Conservation (phyloP, 176 grass and related monocot genomes). For the Triticum monococcum region DNA sequence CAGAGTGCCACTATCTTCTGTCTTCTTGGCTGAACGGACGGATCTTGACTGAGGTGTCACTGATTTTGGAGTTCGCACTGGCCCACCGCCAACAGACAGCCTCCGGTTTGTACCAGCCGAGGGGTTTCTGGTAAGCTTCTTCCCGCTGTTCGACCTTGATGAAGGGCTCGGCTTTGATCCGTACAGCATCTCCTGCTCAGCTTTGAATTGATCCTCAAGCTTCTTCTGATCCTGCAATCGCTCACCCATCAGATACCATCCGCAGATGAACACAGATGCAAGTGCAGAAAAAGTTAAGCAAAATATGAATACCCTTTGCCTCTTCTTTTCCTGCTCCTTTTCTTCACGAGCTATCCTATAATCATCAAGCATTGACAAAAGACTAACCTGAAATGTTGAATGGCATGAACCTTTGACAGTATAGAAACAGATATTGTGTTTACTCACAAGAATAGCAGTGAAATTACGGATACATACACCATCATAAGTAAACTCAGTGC, state of each 20-base stretch:
- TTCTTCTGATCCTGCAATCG: conserved; percentile 72
- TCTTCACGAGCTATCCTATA: conserved; percentile 64
- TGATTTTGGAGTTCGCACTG: conserved; percentile 41
- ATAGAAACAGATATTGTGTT: neutral
- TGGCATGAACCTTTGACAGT: neutral
- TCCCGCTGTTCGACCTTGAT: conserved; percentile 53
- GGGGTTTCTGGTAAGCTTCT: conserved; percentile 41
- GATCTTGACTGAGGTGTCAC: conserved; percentile 39
- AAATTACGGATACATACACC: conserved; percentile 39
- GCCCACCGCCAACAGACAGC: conserved; percentile 44
- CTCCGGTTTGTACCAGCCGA: conserved; percentile 33
- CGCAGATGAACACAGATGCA: neutral
- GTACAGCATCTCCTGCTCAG: conserved; percentile 66
- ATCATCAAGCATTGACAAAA: conserved; percentile 71
- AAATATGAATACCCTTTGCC: conserved; percentile 52
- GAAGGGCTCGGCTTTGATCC: conserved; percentile 81
- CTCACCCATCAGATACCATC: neutral
- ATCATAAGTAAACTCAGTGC: conserved; percentile 58
- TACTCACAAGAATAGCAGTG: neutral
- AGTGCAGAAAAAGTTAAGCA: neutral
- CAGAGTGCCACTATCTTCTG: conserved; percentile 32
- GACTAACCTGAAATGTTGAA: conserved; percentile 46
- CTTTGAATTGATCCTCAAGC: conserved; percentile 61
- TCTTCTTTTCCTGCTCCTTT: conserved; percentile 71
- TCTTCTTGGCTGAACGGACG: conserved; percentile 42